Evolutionary conservation across 345 rosid species (phyloP), one percentile per base, ranked within the genome.

Genomic region (Eucalyptus erythrocorys): DNA sequence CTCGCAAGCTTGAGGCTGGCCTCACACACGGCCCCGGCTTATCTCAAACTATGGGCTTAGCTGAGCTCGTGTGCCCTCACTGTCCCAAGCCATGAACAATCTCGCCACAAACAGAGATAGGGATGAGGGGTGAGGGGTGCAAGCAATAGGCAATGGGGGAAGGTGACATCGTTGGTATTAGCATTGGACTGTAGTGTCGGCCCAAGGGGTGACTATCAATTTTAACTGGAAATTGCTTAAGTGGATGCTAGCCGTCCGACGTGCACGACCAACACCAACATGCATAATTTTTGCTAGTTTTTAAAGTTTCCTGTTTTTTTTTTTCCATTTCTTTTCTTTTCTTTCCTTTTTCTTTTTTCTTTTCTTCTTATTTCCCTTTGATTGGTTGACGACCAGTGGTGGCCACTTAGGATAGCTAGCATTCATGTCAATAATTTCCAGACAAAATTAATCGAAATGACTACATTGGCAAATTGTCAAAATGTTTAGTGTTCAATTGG

Each of bases 201-300:
- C 42, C 43, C 43, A 16, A 8, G 42, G 42, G 42, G 34, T 15
- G 43, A 43, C 2, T 64, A 40, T 21, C 45, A 21, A 76, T 76
- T 37, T 76, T 76, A 19, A 14, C 3, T 3, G 0, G 0, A 76
- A 37, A 37, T 37, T 0, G 4, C 45, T 10, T 5, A 19, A 5
- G 11, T 71, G 27, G 1, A 37, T 76, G 14, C 6, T 0, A 22
- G 1, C 2, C 0, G 0, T 71, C 43, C 0, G 1, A 19, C 3
- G 1, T 5, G 21, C 8, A 7, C 5, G 0, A 27, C n/a, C 7
- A 59, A 13, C 13, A 26, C 43, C 7, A 11, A 68, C 42, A 34
- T 32, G 6, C 12, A 68, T 8, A 17, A 32, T 32, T 32, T 68
- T 68, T 68, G 1, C 42, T 16, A 8, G 1, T 32, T 66, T 32